These are phyloP conservation scores for Xylaria palmicola DNA, from an alignment of 495 filamentous ascomycete species.

Conservation along the genomic window DNA sequence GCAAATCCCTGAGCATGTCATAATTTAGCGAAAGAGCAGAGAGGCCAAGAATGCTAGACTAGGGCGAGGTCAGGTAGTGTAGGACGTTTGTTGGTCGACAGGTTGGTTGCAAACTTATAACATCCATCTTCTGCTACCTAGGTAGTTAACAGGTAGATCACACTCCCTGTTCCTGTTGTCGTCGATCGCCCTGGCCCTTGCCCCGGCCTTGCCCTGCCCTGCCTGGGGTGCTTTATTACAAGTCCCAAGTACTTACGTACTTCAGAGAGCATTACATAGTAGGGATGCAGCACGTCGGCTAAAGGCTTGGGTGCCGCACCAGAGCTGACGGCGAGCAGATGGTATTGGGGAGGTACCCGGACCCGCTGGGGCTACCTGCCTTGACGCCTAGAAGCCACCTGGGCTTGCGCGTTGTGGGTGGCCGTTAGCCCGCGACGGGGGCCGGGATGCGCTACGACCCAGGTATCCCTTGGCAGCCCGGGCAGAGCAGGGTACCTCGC, in stretches of 20 bases:
- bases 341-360: neutral
- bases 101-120: slow-evolving; percentile 3
- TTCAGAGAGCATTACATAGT: no score
- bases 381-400: no score
- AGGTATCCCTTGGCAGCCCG: slow-evolving; percentile 4
- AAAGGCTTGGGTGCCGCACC: slow-evolving; percentile 12
- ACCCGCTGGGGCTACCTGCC: neutral
- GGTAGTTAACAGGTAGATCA: no score
- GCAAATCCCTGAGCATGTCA: slow-evolving; percentile 13
- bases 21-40: slow-evolving; percentile 6
- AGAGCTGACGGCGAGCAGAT: neutral
- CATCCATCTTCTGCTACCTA: neutral
- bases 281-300: slow-evolving; percentile 9
- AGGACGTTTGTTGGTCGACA: slow-evolving; percentile 3
- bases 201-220: no score
- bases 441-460: no score
- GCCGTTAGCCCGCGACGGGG: no score
- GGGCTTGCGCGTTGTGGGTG: no score
- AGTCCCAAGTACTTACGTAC: no score
- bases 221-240: slow-evolving; percentile 7
- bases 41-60: slow-evolving; percentile 10
- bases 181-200: slow-evolving; percentile 3
- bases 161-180: neutral
- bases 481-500: neutral
- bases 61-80: neutral